Conservation (phyloP, 768 basidiomycete species). For the Gymnopilus dilepis region DNA sequence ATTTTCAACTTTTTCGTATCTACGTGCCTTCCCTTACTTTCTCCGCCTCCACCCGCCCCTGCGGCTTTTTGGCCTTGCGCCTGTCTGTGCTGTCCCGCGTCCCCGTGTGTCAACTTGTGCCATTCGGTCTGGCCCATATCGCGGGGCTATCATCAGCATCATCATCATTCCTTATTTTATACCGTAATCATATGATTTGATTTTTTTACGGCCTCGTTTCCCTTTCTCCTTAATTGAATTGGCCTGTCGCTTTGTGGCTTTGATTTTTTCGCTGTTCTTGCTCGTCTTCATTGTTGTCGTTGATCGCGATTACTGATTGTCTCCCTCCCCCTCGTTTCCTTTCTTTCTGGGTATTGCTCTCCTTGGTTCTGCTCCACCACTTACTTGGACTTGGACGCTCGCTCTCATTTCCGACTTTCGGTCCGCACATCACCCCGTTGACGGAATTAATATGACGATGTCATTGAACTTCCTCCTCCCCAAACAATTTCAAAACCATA, state of each 20-base stretch:
- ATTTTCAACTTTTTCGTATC: background rate
- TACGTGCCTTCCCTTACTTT: slow-evolving; percentile 1
- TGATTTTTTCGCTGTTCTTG: background rate
- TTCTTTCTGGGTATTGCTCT: background rate
- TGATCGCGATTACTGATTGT: background rate
- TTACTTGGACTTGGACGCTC: too few relatives aligned
- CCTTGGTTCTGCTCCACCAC: background rate
- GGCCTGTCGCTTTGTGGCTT: background rate
- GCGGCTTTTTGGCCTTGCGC: background rate
- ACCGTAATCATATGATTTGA: slow-evolving; percentile 2
- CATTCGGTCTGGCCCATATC: background rate
- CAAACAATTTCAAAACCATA: slow-evolving; percentile 10
- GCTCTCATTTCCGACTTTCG: background rate
- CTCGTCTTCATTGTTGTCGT: background rate
- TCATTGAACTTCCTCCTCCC: slow-evolving; percentile 10
- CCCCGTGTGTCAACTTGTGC: background rate
- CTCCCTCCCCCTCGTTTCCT: background rate
- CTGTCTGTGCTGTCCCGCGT: background rate
- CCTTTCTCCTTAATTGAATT: slow-evolving; percentile 6
- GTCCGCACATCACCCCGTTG: background rate
- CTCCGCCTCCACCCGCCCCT: background rate
- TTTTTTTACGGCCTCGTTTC: slow-evolving; percentile 1
- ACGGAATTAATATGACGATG: background rate
- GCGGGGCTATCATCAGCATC: background rate
- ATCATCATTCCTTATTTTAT: too few relatives aligned